These are phyloP conservation scores for Arthrobotrys entomopaga DNA, from an alignment of 2,329 filamentous ascomycete genomes.

Conservation along the genomic window DNA sequence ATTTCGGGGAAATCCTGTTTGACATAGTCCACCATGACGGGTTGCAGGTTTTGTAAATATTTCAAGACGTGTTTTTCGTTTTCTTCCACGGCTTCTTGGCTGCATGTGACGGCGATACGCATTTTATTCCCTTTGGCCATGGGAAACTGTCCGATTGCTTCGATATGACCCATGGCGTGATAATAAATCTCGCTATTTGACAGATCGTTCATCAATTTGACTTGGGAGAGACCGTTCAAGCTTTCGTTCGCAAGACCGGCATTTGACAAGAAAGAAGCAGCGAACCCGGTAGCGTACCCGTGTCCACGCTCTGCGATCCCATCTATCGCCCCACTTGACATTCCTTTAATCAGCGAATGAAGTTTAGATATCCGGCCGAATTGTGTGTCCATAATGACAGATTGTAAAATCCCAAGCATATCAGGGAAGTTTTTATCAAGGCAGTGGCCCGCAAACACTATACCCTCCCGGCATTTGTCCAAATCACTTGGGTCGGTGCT, in stretches of 20 bases:
- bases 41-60: constrained; percentile 74
- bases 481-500: constrained; percentile 79
- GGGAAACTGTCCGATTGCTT: constrained; percentile 62
- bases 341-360: constrained; percentile 85
- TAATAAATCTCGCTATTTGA: constrained; percentile 61
- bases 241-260: constrained; percentile 66
- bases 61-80: constrained; percentile 77
- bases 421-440: constrained; percentile 88
- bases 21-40: constrained; percentile 59
- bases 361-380: constrained; percentile 84
- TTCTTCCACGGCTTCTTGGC: constrained; percentile 73
- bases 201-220: constrained; percentile 82
- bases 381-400: constrained; percentile 84
- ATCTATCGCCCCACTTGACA: constrained; percentile 89
- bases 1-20: constrained; percentile 57
- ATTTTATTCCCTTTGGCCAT: constrained; percentile 16
- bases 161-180: constrained; percentile 81
- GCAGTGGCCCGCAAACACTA: constrained; percentile 85
- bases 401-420: constrained; percentile 87
- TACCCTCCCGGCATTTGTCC: constrained; percentile 77
- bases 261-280: constrained; percentile 80
- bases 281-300: constrained; percentile 82
- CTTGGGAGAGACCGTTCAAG: constrained; percentile 85
- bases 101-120: constrained; percentile 86
- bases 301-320: constrained; percentile 91